A percentile compares a stretch with the other conserved stretches of the same genome.
Conservation (phyloP, 805 yeast genomes). For the Debaryomyces maramus region DNA sequence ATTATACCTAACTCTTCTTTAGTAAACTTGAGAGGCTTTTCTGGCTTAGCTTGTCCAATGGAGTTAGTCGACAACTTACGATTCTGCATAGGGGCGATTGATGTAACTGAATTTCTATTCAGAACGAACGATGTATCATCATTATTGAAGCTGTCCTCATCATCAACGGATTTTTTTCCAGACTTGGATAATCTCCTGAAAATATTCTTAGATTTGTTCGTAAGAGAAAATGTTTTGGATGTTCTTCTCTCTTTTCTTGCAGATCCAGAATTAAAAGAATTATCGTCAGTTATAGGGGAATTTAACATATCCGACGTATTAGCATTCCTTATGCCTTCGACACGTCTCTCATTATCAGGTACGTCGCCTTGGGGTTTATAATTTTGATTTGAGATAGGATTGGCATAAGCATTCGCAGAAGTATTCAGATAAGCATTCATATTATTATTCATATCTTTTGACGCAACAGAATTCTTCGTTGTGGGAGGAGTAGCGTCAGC, state of each 20-base stretch:
- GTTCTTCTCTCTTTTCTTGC: conserved; percentile 15
- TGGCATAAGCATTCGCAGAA: neutral
- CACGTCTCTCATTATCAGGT: neutral
- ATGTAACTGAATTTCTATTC: conserved; percentile 13
- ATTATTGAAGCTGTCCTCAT: conserved; percentile 7
- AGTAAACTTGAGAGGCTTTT: conserved; percentile 37
- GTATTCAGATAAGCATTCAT: neutral
- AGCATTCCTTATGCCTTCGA: neutral
- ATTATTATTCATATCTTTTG: neutral
- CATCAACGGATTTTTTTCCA: conserved; percentile 18
- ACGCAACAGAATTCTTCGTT: conserved; percentile 13
- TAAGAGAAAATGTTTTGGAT: conserved; percentile 25
- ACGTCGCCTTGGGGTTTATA: neutral
- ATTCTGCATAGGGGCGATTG: conserved; percentile 4
- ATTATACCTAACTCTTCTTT: conserved; percentile 64
- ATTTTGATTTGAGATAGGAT: neutral
- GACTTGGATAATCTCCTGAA: conserved; percentile 36
- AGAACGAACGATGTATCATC: conserved; percentile 8
- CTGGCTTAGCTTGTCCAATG: conserved; percentile 1
- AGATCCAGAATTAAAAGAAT: conserved; percentile 1
- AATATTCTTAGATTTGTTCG: conserved; percentile 29
- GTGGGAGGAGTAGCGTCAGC: conserved; percentile 17
- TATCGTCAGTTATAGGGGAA: conserved; percentile 5
- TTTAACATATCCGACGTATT: neutral
- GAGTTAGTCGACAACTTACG: neutral